Conservation (phyloP, 2,329 filamentous ascomycete genomes). For the Didymella exigua region DNA sequence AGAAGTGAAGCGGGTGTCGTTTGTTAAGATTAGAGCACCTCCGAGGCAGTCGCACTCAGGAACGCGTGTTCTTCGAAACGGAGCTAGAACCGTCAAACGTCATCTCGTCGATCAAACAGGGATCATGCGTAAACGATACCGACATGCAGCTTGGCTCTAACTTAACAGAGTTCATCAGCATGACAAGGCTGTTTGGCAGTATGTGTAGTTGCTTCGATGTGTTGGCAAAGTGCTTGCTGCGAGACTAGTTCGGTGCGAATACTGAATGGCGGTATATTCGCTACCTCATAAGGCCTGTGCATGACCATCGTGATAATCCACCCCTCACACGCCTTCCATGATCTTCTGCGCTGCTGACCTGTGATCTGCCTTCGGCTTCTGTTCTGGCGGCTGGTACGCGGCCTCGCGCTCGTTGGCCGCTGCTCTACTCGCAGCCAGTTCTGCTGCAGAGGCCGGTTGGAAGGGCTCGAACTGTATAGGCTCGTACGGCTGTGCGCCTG, state of each 20-base stretch:
- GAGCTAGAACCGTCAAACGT: slow-evolving; percentile 26
- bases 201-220: background rate
- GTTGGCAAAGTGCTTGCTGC: background rate
- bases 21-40: slow-evolving; percentile 10
- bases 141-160: slow-evolving; percentile 8
- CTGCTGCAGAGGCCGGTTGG: slow-evolving; percentile 11
- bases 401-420: slow-evolving; percentile 14
- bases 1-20: slow-evolving; percentile 1
- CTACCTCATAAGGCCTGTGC: background rate
- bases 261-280: background rate
- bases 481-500: slow-evolving; percentile 1
- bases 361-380: slow-evolving; percentile 12
- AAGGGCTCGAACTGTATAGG: slow-evolving; percentile 6
- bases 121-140: slow-evolving; percentile 16
- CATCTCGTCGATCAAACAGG: slow-evolving; percentile 29
- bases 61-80: slow-evolving; percentile 25
- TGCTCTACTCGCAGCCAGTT: slow-evolving; percentile 11
- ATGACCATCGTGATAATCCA: background rate
- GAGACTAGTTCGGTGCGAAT: background rate
- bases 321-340: slow-evolving; percentile 14
- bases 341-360: slow-evolving; percentile 15
- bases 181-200: background rate
- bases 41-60: slow-evolving; percentile 17
- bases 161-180: background rate
- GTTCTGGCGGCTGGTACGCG: slow-evolving; percentile 6